These are phyloP conservation scores for Corylus avellana DNA, from an alignment of 306 rosid species.

Conservation along the genomic window DNA sequence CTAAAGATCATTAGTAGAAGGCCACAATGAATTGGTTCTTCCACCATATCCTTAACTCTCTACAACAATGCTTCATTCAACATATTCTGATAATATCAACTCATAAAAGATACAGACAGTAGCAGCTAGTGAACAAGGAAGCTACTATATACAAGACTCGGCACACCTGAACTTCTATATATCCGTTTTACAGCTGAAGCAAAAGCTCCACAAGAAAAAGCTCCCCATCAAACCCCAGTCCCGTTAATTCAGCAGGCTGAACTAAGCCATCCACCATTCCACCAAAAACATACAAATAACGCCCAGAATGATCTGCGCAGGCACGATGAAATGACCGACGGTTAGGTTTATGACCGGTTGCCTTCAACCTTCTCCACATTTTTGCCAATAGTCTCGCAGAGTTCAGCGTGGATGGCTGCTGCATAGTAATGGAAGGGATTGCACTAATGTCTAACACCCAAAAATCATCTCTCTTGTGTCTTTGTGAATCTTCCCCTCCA, in stretches of 20 bases:
- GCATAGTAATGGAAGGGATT: constrained; percentile 41
- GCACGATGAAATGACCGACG: constrained; percentile 83
- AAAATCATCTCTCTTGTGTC: constrained; percentile 80
- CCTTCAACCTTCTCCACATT: constrained; percentile 68
- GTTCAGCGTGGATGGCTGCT: constrained; percentile 39
- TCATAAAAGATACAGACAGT: constrained; percentile 26
- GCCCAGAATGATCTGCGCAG: constrained; percentile 67
- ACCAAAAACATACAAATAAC: constrained; percentile 67
- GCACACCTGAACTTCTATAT: constrained; percentile 9
- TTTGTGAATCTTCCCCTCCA: constrained; percentile 83
- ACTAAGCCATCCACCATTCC: constrained; percentile 79
- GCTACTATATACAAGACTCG: constrained; percentile 25
- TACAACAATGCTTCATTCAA: background rate
- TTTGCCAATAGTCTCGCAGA: constrained; percentile 44
- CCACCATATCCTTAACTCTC: background rate
- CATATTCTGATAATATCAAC: constrained; percentile 6
- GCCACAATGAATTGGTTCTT: background rate
- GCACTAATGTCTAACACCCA: constrained; percentile 75
- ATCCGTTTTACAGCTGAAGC: constrained; percentile 47
- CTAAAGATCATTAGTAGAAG: background rate
- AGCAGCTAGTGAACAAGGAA: background rate
- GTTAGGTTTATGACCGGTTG: constrained; percentile 45
- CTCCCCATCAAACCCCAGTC: constrained; percentile 75
- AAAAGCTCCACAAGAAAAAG: constrained; percentile 75
- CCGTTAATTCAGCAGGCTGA: constrained; percentile 51